phyloP scores from a whole-genome alignment of 768 basidiomycete genomes.

The Tremella yokohamensis region DNA sequence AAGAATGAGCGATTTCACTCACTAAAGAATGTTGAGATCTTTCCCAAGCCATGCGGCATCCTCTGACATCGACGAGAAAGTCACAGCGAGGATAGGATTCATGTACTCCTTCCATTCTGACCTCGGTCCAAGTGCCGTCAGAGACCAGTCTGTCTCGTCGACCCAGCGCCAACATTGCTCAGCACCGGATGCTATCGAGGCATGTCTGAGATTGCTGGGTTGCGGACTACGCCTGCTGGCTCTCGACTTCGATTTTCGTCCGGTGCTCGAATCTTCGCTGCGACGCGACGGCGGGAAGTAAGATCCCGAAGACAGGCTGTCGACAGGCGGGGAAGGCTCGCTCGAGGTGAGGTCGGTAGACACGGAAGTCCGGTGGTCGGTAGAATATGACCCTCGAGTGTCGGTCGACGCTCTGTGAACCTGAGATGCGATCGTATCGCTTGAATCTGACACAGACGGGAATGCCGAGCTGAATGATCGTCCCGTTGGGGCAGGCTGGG shows the following conservation, averaged over 20 bases:
- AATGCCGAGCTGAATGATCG: background rate
- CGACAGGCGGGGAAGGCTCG: no score
- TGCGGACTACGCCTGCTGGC: no score
- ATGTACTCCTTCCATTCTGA: constrained; percentile 26
- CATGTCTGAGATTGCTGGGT: no score
- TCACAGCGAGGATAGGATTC: constrained; percentile 31
- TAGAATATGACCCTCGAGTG: constrained; percentile 10
- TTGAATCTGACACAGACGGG: no score
- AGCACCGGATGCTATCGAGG: no score
- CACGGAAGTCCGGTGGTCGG: constrained; percentile 8
- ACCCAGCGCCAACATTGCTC: constrained; percentile 31
- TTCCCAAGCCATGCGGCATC: constrained; percentile 39
- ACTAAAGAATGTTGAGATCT: constrained; percentile 35
- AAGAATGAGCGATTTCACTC: constrained; percentile 5
- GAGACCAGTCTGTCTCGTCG: constrained; percentile 33
- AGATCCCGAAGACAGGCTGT: background rate
- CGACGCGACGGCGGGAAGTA: constrained; percentile 3
- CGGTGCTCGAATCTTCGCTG: background rate
- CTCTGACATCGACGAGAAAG: constrained; percentile 25
- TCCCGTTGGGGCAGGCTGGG: constrained; percentile 11
- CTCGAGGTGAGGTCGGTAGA: constrained; percentile 6
- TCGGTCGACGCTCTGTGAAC: background rate
- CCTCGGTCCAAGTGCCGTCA: constrained; percentile 31
- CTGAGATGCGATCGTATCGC: no score
- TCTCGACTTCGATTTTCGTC: background rate